Evolutionary conservation across 176 grass and related monocot genomes (phyloP), one percentile per base, ranked within the genome.

Genomic region (Musa schizocarpa): DNA sequence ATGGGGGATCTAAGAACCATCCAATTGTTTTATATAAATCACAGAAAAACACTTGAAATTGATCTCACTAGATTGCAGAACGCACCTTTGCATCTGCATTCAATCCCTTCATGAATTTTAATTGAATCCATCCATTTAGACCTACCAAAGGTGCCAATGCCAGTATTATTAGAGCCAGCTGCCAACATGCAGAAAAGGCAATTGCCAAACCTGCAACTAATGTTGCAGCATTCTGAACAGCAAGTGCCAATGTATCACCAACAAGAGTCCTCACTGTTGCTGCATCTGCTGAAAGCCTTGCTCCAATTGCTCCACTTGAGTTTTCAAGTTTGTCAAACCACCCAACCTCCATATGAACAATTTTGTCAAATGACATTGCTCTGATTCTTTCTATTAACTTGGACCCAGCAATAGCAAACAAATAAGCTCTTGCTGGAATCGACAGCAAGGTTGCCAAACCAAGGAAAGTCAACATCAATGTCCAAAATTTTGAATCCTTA

Each of bases 401-500:
- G 53, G 73, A 59, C 54, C 73, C 73, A 75, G 73, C 73, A 29
- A 75, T 13, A 59, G 73, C 25, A 75, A 75, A 75, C n/a, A 75
- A 59, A 54, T 59, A 75, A 58, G 73, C 73, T 75, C 73, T 58
- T 59, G 54, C 54, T 57, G 73, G 53, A 59, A 75, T 75, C 48
- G 73, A 75, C 9, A 61, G 10, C 54, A 75, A 43, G 16, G 73
- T 75, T 14, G 19, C 73, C 54, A 75, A 48, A 59, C 73, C 73
- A 75, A 75, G 54, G 14, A 75, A 53, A 13, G 54, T 58, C 13
- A 75, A 75, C 73, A 75, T 75, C 24, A 75, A 59, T 19, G 73
- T 59, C 73, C 73, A 75, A 11, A 75, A 75, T 43, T 58, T 75
- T 27, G 73, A 61, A 75, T 75, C 85, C 70, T 86, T 92, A 65